These are phyloP conservation scores for Purshia tridentata DNA, from an alignment of 306 rosid genomes.

Conservation along the genomic window DNA sequence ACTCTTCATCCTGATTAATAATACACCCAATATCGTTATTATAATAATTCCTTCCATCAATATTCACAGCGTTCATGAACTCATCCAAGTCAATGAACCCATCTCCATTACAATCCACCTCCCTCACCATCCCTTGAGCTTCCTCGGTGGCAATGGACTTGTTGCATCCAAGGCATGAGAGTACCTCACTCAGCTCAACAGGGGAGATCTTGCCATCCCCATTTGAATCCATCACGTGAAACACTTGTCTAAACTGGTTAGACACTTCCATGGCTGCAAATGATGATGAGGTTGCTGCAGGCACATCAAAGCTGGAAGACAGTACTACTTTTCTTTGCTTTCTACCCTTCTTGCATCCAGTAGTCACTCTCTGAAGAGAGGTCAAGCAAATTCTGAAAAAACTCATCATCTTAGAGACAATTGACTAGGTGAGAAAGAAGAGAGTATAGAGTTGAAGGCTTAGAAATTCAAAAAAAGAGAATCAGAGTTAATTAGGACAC, in stretches of 20 bases:
- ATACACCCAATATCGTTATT: not conserved
- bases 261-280: conserved; percentile 50
- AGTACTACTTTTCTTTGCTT: conserved; percentile 12
- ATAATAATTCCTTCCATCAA: not conserved
- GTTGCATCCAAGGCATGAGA: conserved; percentile 47
- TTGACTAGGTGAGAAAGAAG: not conserved
- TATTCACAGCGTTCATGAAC: conserved; percentile 54
- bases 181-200: conserved; percentile 49
- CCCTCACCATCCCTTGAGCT: conserved; percentile 58
- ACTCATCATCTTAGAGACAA: conserved; percentile 28
- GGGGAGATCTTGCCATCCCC: conserved; percentile 69
- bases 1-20: conserved; percentile 9
- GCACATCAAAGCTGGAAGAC: conserved; percentile 31
- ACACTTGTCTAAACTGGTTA: conserved; percentile 55
- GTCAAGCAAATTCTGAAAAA: conserved; percentile 38
- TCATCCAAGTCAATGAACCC: conserved; percentile 71
- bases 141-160: conserved; percentile 42
- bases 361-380: conserved; percentile 33
- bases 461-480: not conserved
- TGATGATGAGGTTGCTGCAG: conserved; percentile 30
- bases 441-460: not conserved
- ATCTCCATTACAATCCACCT: conserved; percentile 61
- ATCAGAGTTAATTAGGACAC: too few relatives aligned
- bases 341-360: conserved; percentile 13
- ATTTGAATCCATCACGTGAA: conserved; percentile 57